phyloP scores from a whole-genome alignment of 192 early-diverging fungal species.

The Backusella tarrabulga region DNA sequence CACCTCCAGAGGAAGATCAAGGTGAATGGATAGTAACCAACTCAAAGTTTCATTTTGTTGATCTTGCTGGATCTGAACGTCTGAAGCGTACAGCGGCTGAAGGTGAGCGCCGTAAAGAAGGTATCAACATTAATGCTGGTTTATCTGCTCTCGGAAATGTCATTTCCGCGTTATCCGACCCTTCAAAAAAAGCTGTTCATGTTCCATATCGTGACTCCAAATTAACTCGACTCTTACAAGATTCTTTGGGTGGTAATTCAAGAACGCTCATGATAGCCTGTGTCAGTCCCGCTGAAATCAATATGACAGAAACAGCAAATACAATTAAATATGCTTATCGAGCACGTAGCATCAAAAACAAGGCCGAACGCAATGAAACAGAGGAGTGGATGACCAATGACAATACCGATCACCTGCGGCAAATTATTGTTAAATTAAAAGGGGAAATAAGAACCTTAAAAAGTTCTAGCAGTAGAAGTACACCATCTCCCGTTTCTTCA shows the following conservation, averaged over 20 bases:
- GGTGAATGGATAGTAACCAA: constrained; percentile 58
- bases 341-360: constrained; percentile 94
- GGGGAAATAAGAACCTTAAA: constrained; percentile 53
- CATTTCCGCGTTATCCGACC: constrained; percentile 92
- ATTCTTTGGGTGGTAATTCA: constrained; percentile 93
- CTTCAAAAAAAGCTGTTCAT: constrained; percentile 57
- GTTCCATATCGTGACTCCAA: constrained; percentile 98
- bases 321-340: constrained; percentile 96
- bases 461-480: not conserved
- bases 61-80: constrained; percentile 95
- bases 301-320: constrained; percentile 89
- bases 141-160: constrained; percentile 95
- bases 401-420: constrained; percentile 62
- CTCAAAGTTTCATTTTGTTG: constrained; percentile 98
- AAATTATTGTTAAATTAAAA: constrained; percentile 63
- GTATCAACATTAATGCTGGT: constrained; percentile 96
- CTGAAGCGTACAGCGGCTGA: constrained; percentile 91
- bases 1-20: constrained; percentile 28
- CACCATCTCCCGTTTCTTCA: not conserved
- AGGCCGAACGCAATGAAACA: constrained; percentile 66
- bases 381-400: constrained; percentile 66
- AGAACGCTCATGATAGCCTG: constrained; percentile 96
- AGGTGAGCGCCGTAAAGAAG: constrained; percentile 92
- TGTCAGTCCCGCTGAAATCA: constrained; percentile 81
- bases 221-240: constrained; percentile 94